Percentiles rank a stretch among this genome's conserved stretches.
phyloP scores from a whole-genome alignment of 345 rosid species.

The Stellera chamaejasme region DNA sequence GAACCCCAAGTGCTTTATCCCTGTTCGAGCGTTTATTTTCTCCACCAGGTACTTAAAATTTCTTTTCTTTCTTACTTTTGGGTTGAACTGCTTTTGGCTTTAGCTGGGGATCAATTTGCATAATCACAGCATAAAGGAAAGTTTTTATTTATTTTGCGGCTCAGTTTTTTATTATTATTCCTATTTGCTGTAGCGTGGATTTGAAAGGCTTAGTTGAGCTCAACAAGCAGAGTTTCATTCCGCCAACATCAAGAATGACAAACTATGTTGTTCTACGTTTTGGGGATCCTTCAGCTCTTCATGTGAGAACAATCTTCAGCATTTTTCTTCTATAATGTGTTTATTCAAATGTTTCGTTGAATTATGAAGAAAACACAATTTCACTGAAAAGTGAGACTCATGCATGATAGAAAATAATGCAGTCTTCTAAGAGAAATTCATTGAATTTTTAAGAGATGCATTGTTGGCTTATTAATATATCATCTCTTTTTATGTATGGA shows the following conservation, averaged over 20 bases:
- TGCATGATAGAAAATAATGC: too few species aligned
- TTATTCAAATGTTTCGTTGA: too few species aligned
- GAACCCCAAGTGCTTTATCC: constrained; percentile 50
- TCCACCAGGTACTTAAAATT: constrained; percentile 57
- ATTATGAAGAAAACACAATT: too few species aligned
- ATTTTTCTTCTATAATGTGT: not conserved
- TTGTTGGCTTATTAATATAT: too few species aligned
- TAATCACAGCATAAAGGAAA: too few species aligned
- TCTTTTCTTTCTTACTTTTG: not conserved
- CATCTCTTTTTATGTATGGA: too few species aligned
- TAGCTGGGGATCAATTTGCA: too few species aligned
- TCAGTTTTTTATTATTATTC: not conserved
- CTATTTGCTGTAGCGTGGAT: constrained; percentile 52
- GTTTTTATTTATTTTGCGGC: constrained; percentile 4
- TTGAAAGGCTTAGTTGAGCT: constrained; percentile 70
- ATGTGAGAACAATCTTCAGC: constrained; percentile 29
- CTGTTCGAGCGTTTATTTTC: constrained; percentile 84
- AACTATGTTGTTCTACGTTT: constrained; percentile 70
- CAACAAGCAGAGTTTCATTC: constrained; percentile 68
- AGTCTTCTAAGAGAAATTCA: too few species aligned
- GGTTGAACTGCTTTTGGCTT: not conserved
- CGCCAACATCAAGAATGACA: constrained; percentile 77
- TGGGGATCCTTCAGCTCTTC: constrained; percentile 39
- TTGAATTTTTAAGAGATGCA: too few species aligned
- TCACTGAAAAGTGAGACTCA: too few species aligned